These are phyloP conservation scores for Pachysandra terminalis DNA, from an alignment of 164 flowering plant genomes.

Conservation along the genomic window DNA sequence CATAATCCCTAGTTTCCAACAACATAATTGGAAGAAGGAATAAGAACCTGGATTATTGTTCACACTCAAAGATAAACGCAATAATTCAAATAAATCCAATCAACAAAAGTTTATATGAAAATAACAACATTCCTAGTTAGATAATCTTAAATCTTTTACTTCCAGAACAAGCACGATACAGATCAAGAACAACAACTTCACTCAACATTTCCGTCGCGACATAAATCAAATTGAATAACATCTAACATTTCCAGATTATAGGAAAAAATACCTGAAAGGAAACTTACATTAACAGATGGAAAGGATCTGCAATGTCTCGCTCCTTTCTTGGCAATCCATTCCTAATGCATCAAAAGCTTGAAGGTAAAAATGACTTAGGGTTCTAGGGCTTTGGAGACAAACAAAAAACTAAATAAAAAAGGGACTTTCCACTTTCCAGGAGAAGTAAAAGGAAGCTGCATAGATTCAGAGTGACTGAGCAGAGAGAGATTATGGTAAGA, in stretches of 20 bases:
- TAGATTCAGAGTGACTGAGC: not conserved
- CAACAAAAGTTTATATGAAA: not conserved
- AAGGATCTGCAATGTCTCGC: not conserved
- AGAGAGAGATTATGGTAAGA: not conserved
- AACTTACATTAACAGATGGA: not conserved
- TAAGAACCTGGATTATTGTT: not conserved
- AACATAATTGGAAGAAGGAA: too few relatives aligned
- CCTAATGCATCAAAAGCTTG: not conserved
- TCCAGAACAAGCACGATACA: not conserved
- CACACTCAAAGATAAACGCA: not conserved
- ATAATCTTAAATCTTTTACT: not conserved
- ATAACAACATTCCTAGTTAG: not conserved
- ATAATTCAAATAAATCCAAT: not conserved
- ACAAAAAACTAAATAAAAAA: too few relatives aligned
- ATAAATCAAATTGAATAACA: too few relatives aligned
- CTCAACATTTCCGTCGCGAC: not conserved
- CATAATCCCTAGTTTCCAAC: not conserved
- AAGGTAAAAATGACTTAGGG: not conserved
- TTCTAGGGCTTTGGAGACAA: not conserved
- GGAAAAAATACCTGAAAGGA: not conserved
- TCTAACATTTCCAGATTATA: not conserved
- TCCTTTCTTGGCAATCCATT: not conserved
- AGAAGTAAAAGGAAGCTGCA: not conserved
- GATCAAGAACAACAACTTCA: not conserved
- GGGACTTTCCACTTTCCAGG: not conserved